These are phyloP conservation scores for Porcisia hertigi DNA, from an alignment of 208 protist genomes.

Conservation along the genomic window DNA sequence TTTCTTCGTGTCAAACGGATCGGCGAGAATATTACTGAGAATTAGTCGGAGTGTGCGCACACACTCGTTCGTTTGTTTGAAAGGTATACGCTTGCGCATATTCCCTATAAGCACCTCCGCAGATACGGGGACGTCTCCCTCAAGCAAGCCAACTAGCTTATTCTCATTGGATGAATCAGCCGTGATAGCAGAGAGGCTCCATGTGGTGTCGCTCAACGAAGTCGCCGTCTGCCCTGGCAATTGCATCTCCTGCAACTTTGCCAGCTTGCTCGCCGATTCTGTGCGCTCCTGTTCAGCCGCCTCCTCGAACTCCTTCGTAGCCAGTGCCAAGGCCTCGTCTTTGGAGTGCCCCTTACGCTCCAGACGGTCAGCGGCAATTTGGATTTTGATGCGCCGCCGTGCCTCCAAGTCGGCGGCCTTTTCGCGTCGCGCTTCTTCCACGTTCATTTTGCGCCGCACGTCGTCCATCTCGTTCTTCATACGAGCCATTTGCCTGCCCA, in stretches of 20 bases:
- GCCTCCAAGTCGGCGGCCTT: constrained; percentile 63
- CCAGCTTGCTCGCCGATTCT: constrained; percentile 33
- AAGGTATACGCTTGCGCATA: constrained; percentile 28
- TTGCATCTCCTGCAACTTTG: constrained; percentile 8
- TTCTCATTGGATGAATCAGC: constrained; percentile 13
- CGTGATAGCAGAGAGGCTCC: constrained; percentile 41
- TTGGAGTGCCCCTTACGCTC: constrained; percentile 50
- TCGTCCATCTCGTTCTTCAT: constrained; percentile 57
- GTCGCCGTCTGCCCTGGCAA: not conserved
- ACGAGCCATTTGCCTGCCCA: constrained; percentile 57
- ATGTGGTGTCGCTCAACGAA: constrained; percentile 13
- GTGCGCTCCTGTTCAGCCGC: constrained; percentile 31
- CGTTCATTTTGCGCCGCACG: constrained; percentile 48
- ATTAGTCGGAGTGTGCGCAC: constrained; percentile 56
- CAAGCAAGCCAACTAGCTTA: constrained; percentile 37
- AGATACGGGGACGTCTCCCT: constrained; percentile 8
- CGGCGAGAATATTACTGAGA: constrained; percentile 57
- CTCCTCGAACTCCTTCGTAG: constrained; percentile 57
- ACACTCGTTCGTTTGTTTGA: constrained; percentile 28
- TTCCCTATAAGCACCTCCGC: constrained; percentile 31
- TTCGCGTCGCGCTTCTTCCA: constrained; percentile 47
- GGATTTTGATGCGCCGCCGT: constrained; percentile 54
- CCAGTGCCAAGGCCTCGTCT: constrained; percentile 54
- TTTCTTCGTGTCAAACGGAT: constrained; percentile 71
- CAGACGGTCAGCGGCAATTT: constrained; percentile 72